phyloP scores from a whole-genome alignment of 2,329 filamentous ascomycete genomes.

The Paramyrothecium sp. region DNA sequence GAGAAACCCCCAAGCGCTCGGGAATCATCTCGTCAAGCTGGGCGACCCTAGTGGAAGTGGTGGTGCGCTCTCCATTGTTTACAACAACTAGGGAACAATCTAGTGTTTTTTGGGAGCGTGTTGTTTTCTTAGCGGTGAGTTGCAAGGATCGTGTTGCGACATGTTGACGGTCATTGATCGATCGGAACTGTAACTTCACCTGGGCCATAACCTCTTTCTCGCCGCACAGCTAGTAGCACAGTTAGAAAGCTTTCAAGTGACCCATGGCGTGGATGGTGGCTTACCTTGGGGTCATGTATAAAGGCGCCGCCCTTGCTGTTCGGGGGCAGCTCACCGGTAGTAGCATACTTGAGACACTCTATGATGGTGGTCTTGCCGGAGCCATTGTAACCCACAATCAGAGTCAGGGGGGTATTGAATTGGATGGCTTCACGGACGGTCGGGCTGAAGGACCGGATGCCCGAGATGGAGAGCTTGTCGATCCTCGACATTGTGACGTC shows the following conservation, averaged over 20 bases:
- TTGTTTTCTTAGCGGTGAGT: conserved; percentile 80
- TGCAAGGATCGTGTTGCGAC: conserved; percentile 83
- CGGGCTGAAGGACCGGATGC: conserved; percentile 82
- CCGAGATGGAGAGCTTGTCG: conserved; percentile 83
- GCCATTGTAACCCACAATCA: conserved; percentile 96
- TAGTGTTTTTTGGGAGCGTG: conserved; percentile 75
- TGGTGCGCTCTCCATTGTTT: conserved; percentile 75
- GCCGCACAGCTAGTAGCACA: conserved; percentile 59
- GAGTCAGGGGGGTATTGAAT: conserved; percentile 86
- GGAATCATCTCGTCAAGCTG: conserved; percentile 85
- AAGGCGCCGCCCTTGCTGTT: conserved; percentile 91
- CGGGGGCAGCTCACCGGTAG: conserved; percentile 88
- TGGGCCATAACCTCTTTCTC: conserved; percentile 89
- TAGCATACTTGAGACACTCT: conserved; percentile 97
- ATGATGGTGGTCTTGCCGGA: conserved; percentile 99
- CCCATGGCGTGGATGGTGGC: background rate
- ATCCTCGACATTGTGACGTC: conserved; percentile 66
- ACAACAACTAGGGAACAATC: conserved; percentile 76
- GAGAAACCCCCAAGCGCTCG: conserved; percentile 82
- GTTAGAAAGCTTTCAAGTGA: conserved; percentile 5
- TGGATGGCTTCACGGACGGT: conserved; percentile 73
- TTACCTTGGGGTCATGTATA: conserved; percentile 90
- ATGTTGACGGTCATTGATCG: conserved; percentile 74
- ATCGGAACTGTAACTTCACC: conserved; percentile 84
- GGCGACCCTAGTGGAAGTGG: conserved; percentile 75